A percentile compares a stretch with the other conserved stretches of the same genome.
Evolutionary conservation across 805 yeast species (phyloP).

Genomic region (Clavispora santaluciae): DNA sequence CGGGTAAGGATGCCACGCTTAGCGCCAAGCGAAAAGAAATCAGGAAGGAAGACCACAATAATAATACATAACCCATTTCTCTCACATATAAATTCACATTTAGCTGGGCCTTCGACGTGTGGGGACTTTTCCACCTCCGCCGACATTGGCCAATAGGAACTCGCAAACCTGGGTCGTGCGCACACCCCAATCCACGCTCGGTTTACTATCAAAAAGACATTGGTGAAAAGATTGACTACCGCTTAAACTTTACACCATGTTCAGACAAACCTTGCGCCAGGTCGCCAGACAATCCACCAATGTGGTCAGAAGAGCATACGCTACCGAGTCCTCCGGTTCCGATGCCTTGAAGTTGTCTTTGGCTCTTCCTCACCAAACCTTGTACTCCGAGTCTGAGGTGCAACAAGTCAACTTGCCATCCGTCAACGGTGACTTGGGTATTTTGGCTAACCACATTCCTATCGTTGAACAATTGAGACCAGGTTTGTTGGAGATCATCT

Average conservation of each 20-base stretch:
- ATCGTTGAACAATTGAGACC: slow-evolving; percentile 93
- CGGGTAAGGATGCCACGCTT: not conserved
- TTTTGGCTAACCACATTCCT: slow-evolving; percentile 96
- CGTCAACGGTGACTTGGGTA: slow-evolving; percentile 92
- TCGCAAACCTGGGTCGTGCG: slow-evolving; percentile 18
- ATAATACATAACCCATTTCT: no score
- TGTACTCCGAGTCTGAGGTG: slow-evolving; percentile 53
- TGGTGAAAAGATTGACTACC: slow-evolving; percentile 1
- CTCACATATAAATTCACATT: not conserved
- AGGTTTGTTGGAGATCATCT: slow-evolving; percentile 90
- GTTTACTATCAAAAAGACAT: slow-evolving; percentile 6
- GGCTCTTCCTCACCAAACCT: slow-evolving; percentile 83
- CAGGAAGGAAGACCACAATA: no score
- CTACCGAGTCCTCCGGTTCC: slow-evolving; percentile 63
- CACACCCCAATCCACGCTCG: slow-evolving; percentile 12
- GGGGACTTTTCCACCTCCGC: not conserved
- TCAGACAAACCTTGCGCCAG: slow-evolving; percentile 60
- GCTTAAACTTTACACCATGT: slow-evolving; percentile 34
- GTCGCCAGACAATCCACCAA: slow-evolving; percentile 53
- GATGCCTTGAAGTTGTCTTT: slow-evolving; percentile 82
- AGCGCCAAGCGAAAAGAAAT: no score
- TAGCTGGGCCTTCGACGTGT: not conserved
- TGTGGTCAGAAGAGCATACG: slow-evolving; percentile 77
- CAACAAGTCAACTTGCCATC: slow-evolving; percentile 92
- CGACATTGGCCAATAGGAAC: slow-evolving; percentile 29